Base-by-base conservation (phyloP, 1,139 yeast species). In the Protomyces inouyei region DNA sequence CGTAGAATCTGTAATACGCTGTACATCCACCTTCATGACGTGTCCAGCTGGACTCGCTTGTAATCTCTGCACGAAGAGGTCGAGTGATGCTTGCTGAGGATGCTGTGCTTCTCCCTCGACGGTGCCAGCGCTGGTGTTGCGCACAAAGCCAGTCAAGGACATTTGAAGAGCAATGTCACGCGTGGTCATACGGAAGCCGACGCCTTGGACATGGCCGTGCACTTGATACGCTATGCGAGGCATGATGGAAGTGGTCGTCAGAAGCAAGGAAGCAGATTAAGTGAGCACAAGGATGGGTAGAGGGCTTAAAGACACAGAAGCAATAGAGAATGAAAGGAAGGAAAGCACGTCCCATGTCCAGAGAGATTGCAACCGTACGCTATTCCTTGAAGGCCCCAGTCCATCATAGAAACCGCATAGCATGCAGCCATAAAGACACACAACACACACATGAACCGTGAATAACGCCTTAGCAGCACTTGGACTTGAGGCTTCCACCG, bases 111-210 rank as follows among this genome's bases (percentile, higher is more conserved):
- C 53, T 6, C 64, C 64, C 53, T 60, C 48, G 12, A 60, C 64
- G 35, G 64, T 60, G 46, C 40, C 57, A n/a, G 35, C 3, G 18
- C 35, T 43, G 46, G 64, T 60, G 37, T 60, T 60, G 37, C 64
- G 56, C 52, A 52, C 57, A 2, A 14, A 52, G 16, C 64, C 64
- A 18, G 64, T 60, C 57, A 60, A 14, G 8, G 36, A 14, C 25
- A 52, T 38, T 32, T 28, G 36, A 21, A 21, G 43, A 10, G 64
- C 64, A 36, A 60, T 5, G 36, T 32, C 45, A n/a, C 21, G 32
- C 36, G 64, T 60, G 36, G 57, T 52, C 35, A 21, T 18, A 36
- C 64, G 64, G 46, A 60, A 60, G 18, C 64, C 64, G 45, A 60
- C 64, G 23, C 64, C 64, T 52, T 60, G 46, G 18, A 38, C 56